Base-by-base conservation (phyloP, 345 rosid genomes). In the Passiflora organensis region DNA sequence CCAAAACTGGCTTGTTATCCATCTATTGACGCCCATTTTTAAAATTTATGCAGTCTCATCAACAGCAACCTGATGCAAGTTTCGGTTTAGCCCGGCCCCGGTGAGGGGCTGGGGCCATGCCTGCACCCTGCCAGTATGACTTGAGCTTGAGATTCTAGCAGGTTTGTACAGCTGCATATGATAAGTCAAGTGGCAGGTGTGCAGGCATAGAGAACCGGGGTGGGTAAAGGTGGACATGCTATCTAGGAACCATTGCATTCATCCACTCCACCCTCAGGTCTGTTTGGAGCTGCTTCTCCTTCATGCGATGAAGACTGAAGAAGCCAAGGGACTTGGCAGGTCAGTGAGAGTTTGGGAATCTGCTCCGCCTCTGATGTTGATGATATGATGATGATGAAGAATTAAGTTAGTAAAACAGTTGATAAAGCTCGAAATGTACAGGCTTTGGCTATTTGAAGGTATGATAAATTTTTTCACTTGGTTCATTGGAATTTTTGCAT, bases 61-160 rank as follows among this genome's bases (percentile, higher is more conserved):
- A 82, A 69, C 95, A 79, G 63, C 95, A 79, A 71, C 72, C 77
- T 66, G 87, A 86, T 66, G 72, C 84, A 18, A 81, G 78, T 81
- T 83, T 79, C 76, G 95, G 84, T 69, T 77, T 83, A 66, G 90
- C 95, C 78, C 95, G 90, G 87, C 95, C 95, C 87, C 83, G 81
- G 18, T 83, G 85, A 86, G 89, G 95, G 86, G 87, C 85, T 73
- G 72, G 87, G 90, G 81, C 90, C 74, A 67, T 83, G 95, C 90
- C 90, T 86, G 95, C 90, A 76, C 77, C 65, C 69, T 70, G 74
- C 66, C 57, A 53, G 51, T 32, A 25, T 45, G 57, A 56, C 60
- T 36, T 16, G 34, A 54, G 61, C 55, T 41, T 63, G 59, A 60
- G 62, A 49, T 46, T 43, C 53, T 25, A 37, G 48, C 21, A 18